A percentile compares a stretch with the other conserved stretches of the same genome.
These are phyloP conservation scores for Rhodotorula sp. DNA, from an alignment of 1,284 basidiomycete species.

Conservation along the genomic window DNA sequence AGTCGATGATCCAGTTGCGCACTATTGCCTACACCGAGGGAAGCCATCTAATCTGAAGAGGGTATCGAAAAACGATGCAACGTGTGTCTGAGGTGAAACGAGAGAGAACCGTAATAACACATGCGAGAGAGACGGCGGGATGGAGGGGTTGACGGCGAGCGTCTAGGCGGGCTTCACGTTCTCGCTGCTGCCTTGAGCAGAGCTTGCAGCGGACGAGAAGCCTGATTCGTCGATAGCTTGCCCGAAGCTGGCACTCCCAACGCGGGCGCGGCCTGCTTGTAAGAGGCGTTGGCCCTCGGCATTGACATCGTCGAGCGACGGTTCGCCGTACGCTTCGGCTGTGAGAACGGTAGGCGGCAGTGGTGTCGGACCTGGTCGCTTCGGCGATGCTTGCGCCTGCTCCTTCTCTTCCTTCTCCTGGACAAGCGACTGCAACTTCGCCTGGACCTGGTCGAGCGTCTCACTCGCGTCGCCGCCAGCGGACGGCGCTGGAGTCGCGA, in stretches of 20 bases:
- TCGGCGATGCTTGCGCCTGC: not conserved
- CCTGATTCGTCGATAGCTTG: slow-evolving; percentile 12
- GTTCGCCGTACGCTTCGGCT: not conserved
- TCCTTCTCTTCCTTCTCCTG: slow-evolving; percentile 5
- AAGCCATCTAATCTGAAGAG: not conserved
- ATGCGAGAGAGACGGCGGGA: not conserved
- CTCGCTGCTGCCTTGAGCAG: too few species aligned
- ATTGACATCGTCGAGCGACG: slow-evolving; percentile 22
- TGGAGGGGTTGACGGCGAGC: not conserved
- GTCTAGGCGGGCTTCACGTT: too few species aligned
- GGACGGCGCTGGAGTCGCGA: not conserved
- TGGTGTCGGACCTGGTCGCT: slow-evolving; percentile 29
- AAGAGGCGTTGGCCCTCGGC: slow-evolving; percentile 25
- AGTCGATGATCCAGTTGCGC: not conserved
- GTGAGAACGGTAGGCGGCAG: slow-evolving; percentile 10
- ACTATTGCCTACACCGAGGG: too few species aligned
- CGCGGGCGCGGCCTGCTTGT: slow-evolving; percentile 4
- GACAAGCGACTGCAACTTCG: slow-evolving; percentile 16
- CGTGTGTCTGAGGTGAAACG: not conserved
- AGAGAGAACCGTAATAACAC: not conserved
- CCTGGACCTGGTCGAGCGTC: slow-evolving; percentile 26
- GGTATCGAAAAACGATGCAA: not conserved
- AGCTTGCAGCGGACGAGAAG: not conserved
- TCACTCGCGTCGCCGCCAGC: slow-evolving; percentile 6
- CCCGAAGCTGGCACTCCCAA: slow-evolving; percentile 14